Percentiles rank a stretch among this genome's conserved stretches.
Evolutionary conservation across 306 rosid species (phyloP).

Genomic region (Sechiopsis laciniata): DNA sequence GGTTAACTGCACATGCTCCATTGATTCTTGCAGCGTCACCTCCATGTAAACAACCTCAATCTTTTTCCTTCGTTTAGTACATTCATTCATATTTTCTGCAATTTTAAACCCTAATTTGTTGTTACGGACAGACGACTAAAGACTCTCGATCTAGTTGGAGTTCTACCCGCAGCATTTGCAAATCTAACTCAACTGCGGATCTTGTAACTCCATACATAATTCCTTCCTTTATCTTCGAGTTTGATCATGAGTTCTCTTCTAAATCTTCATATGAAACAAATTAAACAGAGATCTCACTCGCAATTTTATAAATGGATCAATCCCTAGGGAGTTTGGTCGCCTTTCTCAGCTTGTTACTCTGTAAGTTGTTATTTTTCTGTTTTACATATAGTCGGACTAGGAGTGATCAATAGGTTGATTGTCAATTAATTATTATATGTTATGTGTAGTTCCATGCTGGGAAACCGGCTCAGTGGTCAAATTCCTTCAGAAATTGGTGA

Average conservation of each 20-base stretch:
- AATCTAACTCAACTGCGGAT: conserved; percentile 38
- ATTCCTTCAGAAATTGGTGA: conserved; percentile 58
- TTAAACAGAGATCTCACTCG: conserved; percentile 54
- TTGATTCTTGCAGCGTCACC: conserved; percentile 47
- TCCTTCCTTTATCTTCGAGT: background rate
- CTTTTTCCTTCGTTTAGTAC: background rate
- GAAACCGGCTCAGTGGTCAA: conserved; percentile 52
- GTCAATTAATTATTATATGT: background rate
- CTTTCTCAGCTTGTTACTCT: conserved; percentile 28
- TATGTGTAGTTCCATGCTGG: conserved; percentile 50
- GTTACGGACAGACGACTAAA: conserved; percentile 35
- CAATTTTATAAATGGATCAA: conserved; percentile 54
- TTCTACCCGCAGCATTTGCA: conserved; percentile 51
- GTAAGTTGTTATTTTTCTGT: conserved; percentile 33
- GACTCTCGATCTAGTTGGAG: conserved; percentile 45
- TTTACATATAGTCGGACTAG: background rate
- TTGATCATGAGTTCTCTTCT: no score
- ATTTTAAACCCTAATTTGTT: background rate
- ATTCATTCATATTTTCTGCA: no score
- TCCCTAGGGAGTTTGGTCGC: conserved; percentile 40
- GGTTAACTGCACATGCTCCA: conserved; percentile 45
- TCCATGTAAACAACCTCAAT: conserved; percentile 30
- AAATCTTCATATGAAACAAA: no score
- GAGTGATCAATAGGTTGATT: background rate
- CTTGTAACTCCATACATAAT: conserved; percentile 39